A percentile compares a stretch with the other conserved stretches of the same genome.
phyloP scores from a whole-genome alignment of 306 rosid species.

The Trifolium pratense region DNA sequence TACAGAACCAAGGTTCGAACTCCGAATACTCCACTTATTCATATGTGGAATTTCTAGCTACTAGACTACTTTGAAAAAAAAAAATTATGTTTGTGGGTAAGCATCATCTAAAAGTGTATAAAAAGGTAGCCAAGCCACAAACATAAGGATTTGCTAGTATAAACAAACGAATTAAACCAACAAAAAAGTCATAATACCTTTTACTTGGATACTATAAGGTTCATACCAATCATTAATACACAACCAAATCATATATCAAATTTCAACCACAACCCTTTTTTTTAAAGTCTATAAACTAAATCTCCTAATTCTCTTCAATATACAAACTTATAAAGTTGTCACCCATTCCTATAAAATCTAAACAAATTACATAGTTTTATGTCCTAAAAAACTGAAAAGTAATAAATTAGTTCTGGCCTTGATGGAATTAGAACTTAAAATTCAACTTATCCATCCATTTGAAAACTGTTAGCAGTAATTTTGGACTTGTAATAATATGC shows the following conservation, averaged over 20 bases:
- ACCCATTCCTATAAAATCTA: slow-evolving; percentile 51
- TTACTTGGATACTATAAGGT: slow-evolving; percentile 14
- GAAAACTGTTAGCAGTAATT: slow-evolving; percentile 78
- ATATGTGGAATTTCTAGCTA: no score
- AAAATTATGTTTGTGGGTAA: no score
- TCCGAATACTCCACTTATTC: no score
- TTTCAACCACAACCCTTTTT: slow-evolving; percentile 32
- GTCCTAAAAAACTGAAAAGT: slow-evolving; percentile 47
- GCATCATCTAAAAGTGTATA: no score
- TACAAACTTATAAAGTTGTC: slow-evolving; percentile 59
- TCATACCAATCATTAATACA: slow-evolving; percentile 42
- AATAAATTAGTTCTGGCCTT: slow-evolving; percentile 60
- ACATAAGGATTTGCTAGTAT: not conserved
- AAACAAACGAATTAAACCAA: not conserved
- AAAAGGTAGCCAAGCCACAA: not conserved
- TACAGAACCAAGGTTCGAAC: no score
- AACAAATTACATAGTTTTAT: slow-evolving; percentile 38
- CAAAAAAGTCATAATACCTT: not conserved
- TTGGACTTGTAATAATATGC: slow-evolving; percentile 86
- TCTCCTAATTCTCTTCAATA: slow-evolving; percentile 55
- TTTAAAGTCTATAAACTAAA: slow-evolving; percentile 40
- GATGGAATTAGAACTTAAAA: slow-evolving; percentile 52
- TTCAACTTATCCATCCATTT: slow-evolving; percentile 49
- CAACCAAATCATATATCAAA: slow-evolving; percentile 41
- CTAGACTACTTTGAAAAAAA: no score